Percentiles rank a stretch among this genome's conserved stretches.
Conservation (phyloP, 768 basidiomycete genomes). For the Suillus subluteus region DNA sequence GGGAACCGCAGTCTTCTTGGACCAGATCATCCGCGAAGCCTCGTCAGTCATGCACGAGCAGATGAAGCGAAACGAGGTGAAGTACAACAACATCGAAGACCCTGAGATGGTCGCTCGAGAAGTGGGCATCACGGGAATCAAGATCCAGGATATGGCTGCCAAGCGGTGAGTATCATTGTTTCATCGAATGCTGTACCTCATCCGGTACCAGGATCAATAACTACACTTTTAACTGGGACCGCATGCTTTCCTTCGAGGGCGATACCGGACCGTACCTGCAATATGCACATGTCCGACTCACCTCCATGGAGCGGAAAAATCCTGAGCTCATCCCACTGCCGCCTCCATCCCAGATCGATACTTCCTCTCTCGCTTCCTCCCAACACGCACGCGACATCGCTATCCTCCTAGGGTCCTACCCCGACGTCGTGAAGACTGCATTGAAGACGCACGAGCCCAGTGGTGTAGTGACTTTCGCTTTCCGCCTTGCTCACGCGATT, state of each 20-base stretch:
- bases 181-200: background rate
- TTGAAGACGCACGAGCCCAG: constrained; percentile 87
- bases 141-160: constrained; percentile 97
- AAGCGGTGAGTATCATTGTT: constrained; percentile 63
- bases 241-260: constrained; percentile 95
- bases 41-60: constrained; percentile 92
- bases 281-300: constrained; percentile 93
- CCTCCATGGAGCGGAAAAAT: constrained; percentile 91
- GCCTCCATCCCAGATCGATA: constrained; percentile 66
- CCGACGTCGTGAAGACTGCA: constrained; percentile 87
- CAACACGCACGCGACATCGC: constrained; percentile 81
- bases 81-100: constrained; percentile 87
- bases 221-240: constrained; percentile 93
- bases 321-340: constrained; percentile 78
- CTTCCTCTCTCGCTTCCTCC: constrained; percentile 66
- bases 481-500: constrained; percentile 86
- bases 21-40: constrained; percentile 91
- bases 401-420: constrained; percentile 88
- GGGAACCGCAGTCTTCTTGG: constrained; percentile 93
- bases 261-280: constrained; percentile 96
- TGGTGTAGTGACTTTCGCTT: constrained; percentile 92
- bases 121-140: constrained; percentile 83
- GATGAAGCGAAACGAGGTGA: constrained; percentile 93
- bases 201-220: constrained; percentile 76
- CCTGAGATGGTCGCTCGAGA: constrained; percentile 69